Evolutionary conservation across 208 protist species (phyloP), one percentile per base, ranked within the genome.

Genomic region (Wallacemonas rigidus): DNA sequence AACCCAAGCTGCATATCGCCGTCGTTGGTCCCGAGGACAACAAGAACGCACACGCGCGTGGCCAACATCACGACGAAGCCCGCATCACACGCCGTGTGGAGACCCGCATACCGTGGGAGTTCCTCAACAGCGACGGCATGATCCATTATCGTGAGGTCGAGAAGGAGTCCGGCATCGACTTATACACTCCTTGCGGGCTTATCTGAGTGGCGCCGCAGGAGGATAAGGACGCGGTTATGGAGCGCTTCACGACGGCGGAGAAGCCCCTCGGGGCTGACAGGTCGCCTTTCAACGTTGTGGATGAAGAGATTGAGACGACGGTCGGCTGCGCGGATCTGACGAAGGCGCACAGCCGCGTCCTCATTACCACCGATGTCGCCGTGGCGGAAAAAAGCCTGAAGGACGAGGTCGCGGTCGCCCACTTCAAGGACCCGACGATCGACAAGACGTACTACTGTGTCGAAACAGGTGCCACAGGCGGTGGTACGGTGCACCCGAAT

Each of bases 11-110:
- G 64, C 3, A 50, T 38, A 43, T 75, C 12, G 54, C 73, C 8
- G 64, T 76, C 44, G 35, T 82, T 8, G 69, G 73, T 7, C 73
- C 68, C 40, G 64, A 45, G n/a, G 36, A 72, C 65, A 79, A 74
- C 78, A 47, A 35, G n/a, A 45, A n/a, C 8, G 58, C 40, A 17
- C 55, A 75, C 17, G 72, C 72, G 15, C 68, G 78, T 39, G 72
- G 68, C 2, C 78, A 76, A 67, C 73, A 79, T 67, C 67, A 72
- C 54, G 69, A 82, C 44, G 78, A 74, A n/a, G 73, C 78, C 15
- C 64, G 73, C 38, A 79, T 82, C 47, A 70, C 41, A 47, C 55
- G 78, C n/a, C 56, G 69, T 9, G 70, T 76, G 38, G 73, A 82
- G 65, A 60, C 39, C 51, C 41, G 39, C 4, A 36, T 58, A 9